These are phyloP conservation scores for Aegilops tauschii DNA, from an alignment of 176 grass and related monocot genomes.

Conservation along the genomic window DNA sequence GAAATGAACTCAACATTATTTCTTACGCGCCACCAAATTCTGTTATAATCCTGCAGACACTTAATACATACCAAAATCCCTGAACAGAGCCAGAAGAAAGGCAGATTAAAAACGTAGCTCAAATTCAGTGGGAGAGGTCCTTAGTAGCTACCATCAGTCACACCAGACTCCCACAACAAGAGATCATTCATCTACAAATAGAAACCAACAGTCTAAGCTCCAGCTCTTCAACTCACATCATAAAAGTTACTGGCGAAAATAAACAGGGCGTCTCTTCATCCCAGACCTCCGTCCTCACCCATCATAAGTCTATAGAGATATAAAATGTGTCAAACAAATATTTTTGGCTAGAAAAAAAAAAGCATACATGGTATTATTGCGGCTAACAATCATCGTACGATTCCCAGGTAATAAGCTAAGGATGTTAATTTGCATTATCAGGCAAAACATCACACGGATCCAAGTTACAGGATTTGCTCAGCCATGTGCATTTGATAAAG, in stretches of 20 bases:
- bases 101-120: constrained; percentile 18
- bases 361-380: constrained; percentile 1
- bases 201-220: constrained; percentile 53
- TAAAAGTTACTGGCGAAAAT: constrained; percentile 28
- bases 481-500: neutral
- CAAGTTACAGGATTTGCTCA: neutral
- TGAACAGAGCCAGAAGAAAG: constrained; percentile 20
- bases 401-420: constrained; percentile 1
- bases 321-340: constrained; percentile 37
- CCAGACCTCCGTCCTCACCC: constrained; percentile 51
- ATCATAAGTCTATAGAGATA: constrained; percentile 70
- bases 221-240: constrained; percentile 13
- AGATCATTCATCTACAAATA: constrained; percentile 93
- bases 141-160: constrained; percentile 38
- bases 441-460: neutral
- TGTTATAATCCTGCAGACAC: neutral
- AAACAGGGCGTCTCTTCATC: constrained; percentile 36
- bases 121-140: constrained; percentile 34
- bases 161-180: constrained; percentile 31
- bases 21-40: neutral
- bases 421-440: neutral
- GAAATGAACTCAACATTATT: neutral
- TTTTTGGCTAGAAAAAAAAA: neutral
- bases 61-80: constrained; percentile 1
- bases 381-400: neutral